These are phyloP conservation scores for Inga laurina DNA, from an alignment of 306 rosid species.

Conservation along the genomic window DNA sequence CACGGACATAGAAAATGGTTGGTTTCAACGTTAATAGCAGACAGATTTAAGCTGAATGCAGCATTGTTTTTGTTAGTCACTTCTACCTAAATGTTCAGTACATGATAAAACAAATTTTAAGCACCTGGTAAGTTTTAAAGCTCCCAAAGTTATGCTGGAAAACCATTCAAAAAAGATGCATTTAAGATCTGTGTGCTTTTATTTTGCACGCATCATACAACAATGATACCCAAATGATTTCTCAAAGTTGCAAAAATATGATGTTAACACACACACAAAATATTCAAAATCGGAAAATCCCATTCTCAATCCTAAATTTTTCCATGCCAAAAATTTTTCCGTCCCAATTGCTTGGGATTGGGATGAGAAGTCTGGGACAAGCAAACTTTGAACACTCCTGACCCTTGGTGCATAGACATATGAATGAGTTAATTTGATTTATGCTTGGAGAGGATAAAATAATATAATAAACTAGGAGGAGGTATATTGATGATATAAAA, in stretches of 20 bases:
- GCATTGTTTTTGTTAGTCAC: not conserved
- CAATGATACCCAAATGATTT: not conserved
- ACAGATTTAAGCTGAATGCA: not conserved
- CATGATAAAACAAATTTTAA: not conserved
- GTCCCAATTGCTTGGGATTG: no score
- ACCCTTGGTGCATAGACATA: no score
- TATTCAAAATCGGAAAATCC: no score
- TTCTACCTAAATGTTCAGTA: not conserved
- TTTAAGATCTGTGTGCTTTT: not conserved
- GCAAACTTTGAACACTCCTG: no score
- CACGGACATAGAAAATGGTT: slow-evolving; percentile 41
- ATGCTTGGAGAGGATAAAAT: not conserved
- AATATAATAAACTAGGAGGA: not conserved
- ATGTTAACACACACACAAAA: not conserved
- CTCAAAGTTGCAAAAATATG: not conserved
- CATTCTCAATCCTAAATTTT: no score
- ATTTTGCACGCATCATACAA: not conserved
- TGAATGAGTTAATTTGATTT: no score
- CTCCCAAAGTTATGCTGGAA: not conserved
- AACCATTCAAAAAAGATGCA: not conserved
- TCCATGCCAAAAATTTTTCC: no score
- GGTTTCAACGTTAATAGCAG: not conserved
- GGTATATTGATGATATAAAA: not conserved
- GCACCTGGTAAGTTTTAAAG: slow-evolving; percentile 1
- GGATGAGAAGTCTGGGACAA: no score